phyloP scores from a whole-genome alignment of 805 yeast genomes.

The Wickerhamiella bombiphila region DNA sequence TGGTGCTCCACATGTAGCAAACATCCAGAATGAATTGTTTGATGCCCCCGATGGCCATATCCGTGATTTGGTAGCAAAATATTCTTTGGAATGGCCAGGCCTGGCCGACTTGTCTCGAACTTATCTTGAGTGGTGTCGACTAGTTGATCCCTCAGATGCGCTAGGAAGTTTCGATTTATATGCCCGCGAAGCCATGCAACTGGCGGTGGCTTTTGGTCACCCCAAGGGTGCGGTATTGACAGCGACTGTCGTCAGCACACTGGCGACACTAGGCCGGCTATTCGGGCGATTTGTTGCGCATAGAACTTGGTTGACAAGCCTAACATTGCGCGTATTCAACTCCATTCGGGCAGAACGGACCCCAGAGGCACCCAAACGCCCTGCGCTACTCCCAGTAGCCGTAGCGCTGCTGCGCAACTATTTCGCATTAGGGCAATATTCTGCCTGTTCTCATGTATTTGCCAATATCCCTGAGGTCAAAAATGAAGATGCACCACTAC shows the following conservation, averaged over 20 bases:
- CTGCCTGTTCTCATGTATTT: not conserved
- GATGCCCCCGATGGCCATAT: no score
- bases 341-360: not conserved
- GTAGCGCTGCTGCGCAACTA: not conserved
- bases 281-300: not conserved
- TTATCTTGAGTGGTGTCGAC: not conserved
- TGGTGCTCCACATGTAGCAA: no score
- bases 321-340: not conserved
- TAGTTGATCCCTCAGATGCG: not conserved
- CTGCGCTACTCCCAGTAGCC: not conserved
- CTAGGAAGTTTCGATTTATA: not conserved
- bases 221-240: not conserved
- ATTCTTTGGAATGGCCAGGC: no score
- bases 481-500: constrained; percentile 3
- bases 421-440: not conserved
- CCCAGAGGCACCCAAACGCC: not conserved
- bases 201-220: not conserved
- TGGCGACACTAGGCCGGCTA: not conserved
- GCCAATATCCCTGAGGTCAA: not conserved
- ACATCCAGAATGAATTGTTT: no score
- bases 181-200: not conserved
- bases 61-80: no score
- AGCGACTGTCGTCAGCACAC: not conserved
- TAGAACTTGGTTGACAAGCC: not conserved
- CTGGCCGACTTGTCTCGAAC: not conserved